Conservation (phyloP, 2,329 filamentous ascomycete species). For the Purpureocillium takamizusanense region DNA sequence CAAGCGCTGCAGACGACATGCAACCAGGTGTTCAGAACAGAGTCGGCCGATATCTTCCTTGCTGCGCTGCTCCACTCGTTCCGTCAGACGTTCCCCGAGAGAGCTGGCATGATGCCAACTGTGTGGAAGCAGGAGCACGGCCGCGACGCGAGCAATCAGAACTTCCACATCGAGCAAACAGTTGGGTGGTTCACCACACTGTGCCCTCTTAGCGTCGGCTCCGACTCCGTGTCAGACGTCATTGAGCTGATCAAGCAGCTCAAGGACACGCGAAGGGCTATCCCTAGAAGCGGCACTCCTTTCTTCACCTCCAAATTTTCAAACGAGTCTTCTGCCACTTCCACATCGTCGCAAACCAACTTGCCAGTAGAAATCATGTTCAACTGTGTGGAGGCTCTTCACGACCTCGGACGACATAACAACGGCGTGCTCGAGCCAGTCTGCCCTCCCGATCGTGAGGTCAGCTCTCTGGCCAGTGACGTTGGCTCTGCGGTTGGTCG, state of each 20-base stretch:
- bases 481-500: conserved; percentile 36
- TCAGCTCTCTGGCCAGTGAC: conserved; percentile 30
- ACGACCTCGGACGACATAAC: conserved; percentile 33
- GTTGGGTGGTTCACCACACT: conserved; percentile 54
- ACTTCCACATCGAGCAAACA: conserved; percentile 44
- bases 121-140: conserved; percentile 47
- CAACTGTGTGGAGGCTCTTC: conserved; percentile 41
- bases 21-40: conserved; percentile 39
- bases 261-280: conserved; percentile 40
- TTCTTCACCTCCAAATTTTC: conserved; percentile 40
- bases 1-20: conserved; percentile 31
- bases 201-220: conserved; percentile 37
- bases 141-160: conserved; percentile 31
- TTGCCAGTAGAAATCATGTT: conserved; percentile 51
- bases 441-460: conserved; percentile 26
- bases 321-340: conserved; percentile 1
- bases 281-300: conserved; percentile 33
- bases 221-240: conserved; percentile 36
- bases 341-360: conserved; percentile 17
- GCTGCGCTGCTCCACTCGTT: conserved; percentile 47
- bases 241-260: conserved; percentile 40
- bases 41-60: conserved; percentile 44
- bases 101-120: conserved; percentile 29
- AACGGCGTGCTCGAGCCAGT: conserved; percentile 41
- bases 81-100: conserved; percentile 43